phyloP scores from a whole-genome alignment of 768 basidiomycete genomes.

The Leucosporidium scottii region DNA sequence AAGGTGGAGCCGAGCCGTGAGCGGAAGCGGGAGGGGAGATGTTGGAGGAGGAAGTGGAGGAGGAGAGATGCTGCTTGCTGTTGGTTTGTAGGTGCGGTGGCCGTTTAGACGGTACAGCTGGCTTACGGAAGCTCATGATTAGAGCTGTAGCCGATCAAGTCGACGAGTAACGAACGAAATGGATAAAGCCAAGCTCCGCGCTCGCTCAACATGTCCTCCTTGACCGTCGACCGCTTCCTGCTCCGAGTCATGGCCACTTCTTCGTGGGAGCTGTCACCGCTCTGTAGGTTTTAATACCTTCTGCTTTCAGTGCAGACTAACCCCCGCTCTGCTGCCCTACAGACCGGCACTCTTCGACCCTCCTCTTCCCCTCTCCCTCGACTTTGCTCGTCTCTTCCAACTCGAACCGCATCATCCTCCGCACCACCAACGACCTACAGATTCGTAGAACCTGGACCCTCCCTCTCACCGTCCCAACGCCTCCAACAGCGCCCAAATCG shows the following conservation, averaged over 20 bases:
- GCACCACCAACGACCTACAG: constrained; percentile 12
- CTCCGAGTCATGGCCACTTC: not conserved
- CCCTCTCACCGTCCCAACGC: not conserved
- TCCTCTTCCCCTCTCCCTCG: not conserved
- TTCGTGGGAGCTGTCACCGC: constrained; percentile 23
- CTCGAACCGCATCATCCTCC: constrained; percentile 23
- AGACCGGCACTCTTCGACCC: constrained; percentile 23
- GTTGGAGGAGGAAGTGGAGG: not conserved
- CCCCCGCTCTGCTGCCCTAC: not conserved
- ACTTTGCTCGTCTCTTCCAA: constrained; percentile 11
- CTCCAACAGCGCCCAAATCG: not conserved
- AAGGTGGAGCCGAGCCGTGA: not conserved
- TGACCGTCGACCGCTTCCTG: too few species aligned
- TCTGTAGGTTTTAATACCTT: constrained; percentile 2
- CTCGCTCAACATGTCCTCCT: too few species aligned
- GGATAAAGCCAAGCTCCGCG: too few species aligned
- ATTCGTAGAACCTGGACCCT: constrained; percentile 31
- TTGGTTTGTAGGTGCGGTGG: too few species aligned
- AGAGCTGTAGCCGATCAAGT: too few species aligned
- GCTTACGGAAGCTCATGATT: too few species aligned
- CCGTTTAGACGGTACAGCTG: too few species aligned
- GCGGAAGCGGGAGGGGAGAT: not conserved
- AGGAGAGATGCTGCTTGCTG: not conserved
- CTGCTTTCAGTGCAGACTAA: not conserved
- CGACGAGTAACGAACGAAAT: too few species aligned